phyloP scores from a whole-genome alignment of 345 rosid species.

The Arabis alpina region DNA sequence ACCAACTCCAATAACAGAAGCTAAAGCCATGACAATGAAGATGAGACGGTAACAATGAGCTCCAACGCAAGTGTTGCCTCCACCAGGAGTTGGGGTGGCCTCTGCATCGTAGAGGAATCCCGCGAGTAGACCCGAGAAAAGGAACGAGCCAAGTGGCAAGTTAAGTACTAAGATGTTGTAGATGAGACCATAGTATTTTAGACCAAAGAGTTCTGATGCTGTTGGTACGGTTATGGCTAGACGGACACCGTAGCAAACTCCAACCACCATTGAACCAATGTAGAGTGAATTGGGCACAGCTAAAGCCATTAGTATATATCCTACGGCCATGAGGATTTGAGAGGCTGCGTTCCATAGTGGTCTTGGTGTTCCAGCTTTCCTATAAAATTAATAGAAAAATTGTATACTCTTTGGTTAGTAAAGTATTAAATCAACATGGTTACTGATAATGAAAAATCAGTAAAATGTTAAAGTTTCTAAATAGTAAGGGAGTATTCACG shows the following conservation, averaged over 20 bases:
- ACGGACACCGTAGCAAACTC: constrained; percentile 91
- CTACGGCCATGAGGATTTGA: constrained; percentile 83
- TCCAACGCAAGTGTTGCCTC: constrained; percentile 89
- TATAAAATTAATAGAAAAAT: constrained; percentile 28
- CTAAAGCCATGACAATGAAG: constrained; percentile 70
- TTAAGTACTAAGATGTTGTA: constrained; percentile 89
- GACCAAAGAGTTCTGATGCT: constrained; percentile 95
- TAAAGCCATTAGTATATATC: constrained; percentile 77
- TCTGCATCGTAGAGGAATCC: constrained; percentile 80
- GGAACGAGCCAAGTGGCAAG: constrained; percentile 92
- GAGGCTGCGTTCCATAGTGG: constrained; percentile 96
- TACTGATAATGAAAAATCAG: background rate
- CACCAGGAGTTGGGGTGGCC: constrained; percentile 74
- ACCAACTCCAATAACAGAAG: constrained; percentile 69
- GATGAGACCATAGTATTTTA: constrained; percentile 81
- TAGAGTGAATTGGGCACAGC: constrained; percentile 82
- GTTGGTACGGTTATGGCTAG: constrained; percentile 84
- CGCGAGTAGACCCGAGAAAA: constrained; percentile 89
- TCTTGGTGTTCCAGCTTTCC: constrained; percentile 87
- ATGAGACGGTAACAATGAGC: constrained; percentile 85
- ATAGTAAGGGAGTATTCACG: constrained; percentile 8
- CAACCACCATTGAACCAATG: constrained; percentile 82
- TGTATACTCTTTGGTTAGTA: background rate
- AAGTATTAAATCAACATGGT: constrained; percentile 1
- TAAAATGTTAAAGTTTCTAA: background rate